A percentile compares a stretch with the other conserved stretches of the same genome.
These are phyloP conservation scores for Nevesoporus exiguus DNA, from an alignment of 768 basidiomycete species.

Conservation along the genomic window DNA sequence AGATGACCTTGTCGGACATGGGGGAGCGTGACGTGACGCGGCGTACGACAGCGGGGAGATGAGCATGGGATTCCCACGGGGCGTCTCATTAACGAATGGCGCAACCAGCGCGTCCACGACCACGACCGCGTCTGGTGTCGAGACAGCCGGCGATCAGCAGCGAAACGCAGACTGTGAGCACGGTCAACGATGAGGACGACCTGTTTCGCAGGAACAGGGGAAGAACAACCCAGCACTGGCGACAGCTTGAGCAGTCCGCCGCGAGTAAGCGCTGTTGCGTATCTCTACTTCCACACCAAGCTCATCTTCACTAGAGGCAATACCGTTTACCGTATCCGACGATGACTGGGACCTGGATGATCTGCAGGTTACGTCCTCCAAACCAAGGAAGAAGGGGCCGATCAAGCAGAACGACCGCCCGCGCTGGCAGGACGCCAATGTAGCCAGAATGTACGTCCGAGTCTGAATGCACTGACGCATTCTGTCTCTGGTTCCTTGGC, in stretches of 20 bases:
- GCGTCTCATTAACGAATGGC: constrained; percentile 20
- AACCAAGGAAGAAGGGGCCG: constrained; percentile 38
- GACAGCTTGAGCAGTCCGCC: constrained; percentile 50
- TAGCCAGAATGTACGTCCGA: constrained; percentile 39
- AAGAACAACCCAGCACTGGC: constrained; percentile 56
- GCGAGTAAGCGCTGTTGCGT: constrained; percentile 43
- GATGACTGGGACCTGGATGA: constrained; percentile 24
- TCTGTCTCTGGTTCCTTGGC: background rate
- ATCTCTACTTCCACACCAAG: background rate
- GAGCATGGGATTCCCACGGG: constrained; percentile 28
- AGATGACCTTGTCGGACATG: constrained; percentile 33
- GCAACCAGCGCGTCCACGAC: constrained; percentile 39
- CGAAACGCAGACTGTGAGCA: constrained; percentile 4
- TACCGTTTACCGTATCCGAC: constrained; percentile 18
- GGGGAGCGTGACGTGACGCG: constrained; percentile 23
- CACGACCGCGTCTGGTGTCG: constrained; percentile 49
- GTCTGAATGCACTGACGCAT: background rate
- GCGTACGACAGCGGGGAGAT: constrained; percentile 15
- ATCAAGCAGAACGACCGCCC: constrained; percentile 31
- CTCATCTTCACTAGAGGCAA: constrained; percentile 23
- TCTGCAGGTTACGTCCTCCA: constrained; percentile 19
- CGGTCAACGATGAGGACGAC: constrained; percentile 55
- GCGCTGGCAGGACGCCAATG: constrained; percentile 43
- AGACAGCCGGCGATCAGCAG: constrained; percentile 8
- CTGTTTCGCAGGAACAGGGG: constrained; percentile 67